Percentiles rank a stretch among this genome's conserved stretches.
phyloP scores from a whole-genome alignment of 2,329 filamentous ascomycete species.

The Akanthomyces lecanii region DNA sequence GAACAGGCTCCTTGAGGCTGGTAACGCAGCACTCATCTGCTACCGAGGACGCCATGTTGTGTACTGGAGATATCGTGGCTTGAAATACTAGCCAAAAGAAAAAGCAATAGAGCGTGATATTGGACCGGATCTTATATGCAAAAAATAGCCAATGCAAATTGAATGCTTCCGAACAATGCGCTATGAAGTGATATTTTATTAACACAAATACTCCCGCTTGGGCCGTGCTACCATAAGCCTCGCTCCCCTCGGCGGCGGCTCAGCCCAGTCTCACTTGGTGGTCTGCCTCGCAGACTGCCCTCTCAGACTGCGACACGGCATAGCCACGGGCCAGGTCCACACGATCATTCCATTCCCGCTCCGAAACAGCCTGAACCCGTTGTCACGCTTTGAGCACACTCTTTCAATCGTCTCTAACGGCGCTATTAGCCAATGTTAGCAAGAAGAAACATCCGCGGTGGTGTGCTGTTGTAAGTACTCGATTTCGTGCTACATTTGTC shows the following conservation, averaged over 20 bases:
- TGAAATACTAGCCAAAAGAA: neutral
- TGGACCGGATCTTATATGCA: neutral
- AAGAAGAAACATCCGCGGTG: neutral
- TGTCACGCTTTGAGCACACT: neutral
- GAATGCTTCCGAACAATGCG: neutral
- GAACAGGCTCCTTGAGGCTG: conserved; percentile 19
- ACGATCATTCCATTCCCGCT: conserved; percentile 15
- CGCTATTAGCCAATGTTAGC: neutral
- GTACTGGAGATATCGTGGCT: no score
- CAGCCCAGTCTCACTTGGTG: neutral
- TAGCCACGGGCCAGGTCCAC: conserved; percentile 2
- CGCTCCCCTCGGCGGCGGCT: neutral
- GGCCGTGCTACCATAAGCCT: neutral
- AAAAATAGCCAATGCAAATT: neutral
- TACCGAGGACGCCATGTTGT: conserved; percentile 4
- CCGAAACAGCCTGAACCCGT: neutral
- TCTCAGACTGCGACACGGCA: neutral
- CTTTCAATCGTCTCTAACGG: neutral
- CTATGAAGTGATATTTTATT: neutral
- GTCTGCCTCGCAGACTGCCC: conserved; percentile 12
- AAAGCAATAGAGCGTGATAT: no score
- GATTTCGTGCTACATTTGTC: neutral
- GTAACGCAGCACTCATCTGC: conserved; percentile 22
- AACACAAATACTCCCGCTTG: neutral
- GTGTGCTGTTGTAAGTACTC: neutral